Conservation (phyloP, 2,329 filamentous ascomycete species). For the Gnomoniopsis sp. region DNA sequence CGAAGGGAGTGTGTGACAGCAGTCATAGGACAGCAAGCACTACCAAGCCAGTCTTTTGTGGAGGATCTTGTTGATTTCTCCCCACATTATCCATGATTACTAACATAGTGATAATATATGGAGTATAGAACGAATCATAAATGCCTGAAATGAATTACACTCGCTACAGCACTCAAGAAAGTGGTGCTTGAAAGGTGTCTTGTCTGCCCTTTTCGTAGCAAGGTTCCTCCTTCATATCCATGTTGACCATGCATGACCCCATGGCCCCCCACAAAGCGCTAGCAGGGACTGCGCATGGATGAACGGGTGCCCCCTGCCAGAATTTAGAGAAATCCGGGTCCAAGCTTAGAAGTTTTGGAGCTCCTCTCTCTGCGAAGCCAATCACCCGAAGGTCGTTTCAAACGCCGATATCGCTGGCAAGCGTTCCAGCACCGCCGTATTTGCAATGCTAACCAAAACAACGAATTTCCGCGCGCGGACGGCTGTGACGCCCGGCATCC, state of each 20-base stretch:
- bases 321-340: slow-evolving; percentile 1
- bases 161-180: too few species aligned
- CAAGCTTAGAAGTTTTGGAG: background rate
- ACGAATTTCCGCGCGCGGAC: background rate
- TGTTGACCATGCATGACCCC: background rate
- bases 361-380: background rate
- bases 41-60: too few species aligned
- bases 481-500: too few species aligned
- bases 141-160: too few species aligned
- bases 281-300: slow-evolving; percentile 12
- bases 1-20: too few species aligned
- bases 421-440: background rate
- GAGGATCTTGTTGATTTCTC: too few species aligned
- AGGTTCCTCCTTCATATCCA: background rate
- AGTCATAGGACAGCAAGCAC: too few species aligned
- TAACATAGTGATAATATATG: too few species aligned
- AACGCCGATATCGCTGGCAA: slow-evolving; percentile 8
- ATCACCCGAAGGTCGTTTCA: slow-evolving; percentile 6
- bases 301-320: slow-evolving; percentile 2
- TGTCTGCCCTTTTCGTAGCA: background rate
- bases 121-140: too few species aligned
- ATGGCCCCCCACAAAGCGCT: slow-evolving; percentile 14
- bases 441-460: slow-evolving; percentile 1
- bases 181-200: too few species aligned
- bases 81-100: too few species aligned